These are phyloP conservation scores for Ilex asprella DNA, from an alignment of 257 asterid species.

Conservation along the genomic window DNA sequence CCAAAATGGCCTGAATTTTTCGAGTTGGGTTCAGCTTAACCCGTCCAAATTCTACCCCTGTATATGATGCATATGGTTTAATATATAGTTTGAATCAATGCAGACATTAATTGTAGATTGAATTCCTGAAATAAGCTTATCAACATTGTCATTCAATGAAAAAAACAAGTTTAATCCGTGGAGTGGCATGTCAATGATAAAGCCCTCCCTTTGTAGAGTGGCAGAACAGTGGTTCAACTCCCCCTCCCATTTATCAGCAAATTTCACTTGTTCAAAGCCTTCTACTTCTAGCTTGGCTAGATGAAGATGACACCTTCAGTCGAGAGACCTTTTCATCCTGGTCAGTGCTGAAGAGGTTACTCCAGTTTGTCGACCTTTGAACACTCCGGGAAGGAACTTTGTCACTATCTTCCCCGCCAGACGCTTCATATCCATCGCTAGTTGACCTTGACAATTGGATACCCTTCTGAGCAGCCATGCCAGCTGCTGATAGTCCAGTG, in stretches of 20 bases:
- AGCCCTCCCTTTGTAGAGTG: too few relatives aligned
- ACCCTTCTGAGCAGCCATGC: constrained; percentile 34
- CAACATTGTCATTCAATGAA: too few relatives aligned
- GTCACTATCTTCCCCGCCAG: constrained; percentile 98
- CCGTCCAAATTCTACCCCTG: too few relatives aligned
- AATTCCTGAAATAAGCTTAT: too few relatives aligned
- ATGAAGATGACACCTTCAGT: constrained; percentile 44
- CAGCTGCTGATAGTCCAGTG: constrained; percentile 34
- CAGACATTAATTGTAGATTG: too few relatives aligned
- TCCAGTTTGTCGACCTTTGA: constrained; percentile 63
- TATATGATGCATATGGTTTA: too few relatives aligned
- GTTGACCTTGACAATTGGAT: constrained; percentile 71
- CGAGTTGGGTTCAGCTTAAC: too few relatives aligned
- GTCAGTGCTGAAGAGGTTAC: constrained; percentile 66
- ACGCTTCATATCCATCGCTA: constrained; percentile 95
- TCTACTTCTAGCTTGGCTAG: constrained; percentile 37
- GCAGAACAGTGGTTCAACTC: too few relatives aligned
- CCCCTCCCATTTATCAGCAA: neutral
- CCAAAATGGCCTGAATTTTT: too few relatives aligned
- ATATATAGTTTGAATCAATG: too few relatives aligned
- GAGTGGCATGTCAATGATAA: too few relatives aligned
- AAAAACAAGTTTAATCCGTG: too few relatives aligned
- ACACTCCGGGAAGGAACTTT: constrained; percentile 55
- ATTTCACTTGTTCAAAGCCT: constrained; percentile 29
- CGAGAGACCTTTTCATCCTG: constrained; percentile 32